Base-by-base conservation (phyloP, 2,329 filamentous ascomycete species). In the Hypoxylon sp. region DNA sequence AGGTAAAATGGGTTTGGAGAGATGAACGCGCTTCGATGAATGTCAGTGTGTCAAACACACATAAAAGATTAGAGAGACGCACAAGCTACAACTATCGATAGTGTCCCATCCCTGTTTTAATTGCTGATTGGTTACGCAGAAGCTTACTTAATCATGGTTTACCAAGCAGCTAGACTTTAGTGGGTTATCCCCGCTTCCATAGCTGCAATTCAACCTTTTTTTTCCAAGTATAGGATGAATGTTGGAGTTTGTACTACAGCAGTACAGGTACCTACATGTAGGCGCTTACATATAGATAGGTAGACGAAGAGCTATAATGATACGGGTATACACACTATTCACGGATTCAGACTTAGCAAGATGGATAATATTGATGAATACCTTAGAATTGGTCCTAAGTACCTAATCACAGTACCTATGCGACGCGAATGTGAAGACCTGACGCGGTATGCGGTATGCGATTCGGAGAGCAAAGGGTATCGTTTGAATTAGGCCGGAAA, bases 391-490 rank as follows among this genome's bases (percentile, higher is more conserved):
- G 25, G 32, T 46, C 53, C 25, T n/a, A 45, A 45, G 25, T 48
- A 11, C 14, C 14, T 14, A 34, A 21, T 19, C 19, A 46, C 5
- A 36, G 36, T 38, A 41, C 14, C 38, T 21, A 49, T 38, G 19
- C 43, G 41, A 28, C 25, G 48, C 28, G 17, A n/a, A 14, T n/a
- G 19, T 30, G 21, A 21, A 46, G 14, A 51, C 19, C n/a, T n/a
- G 32, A n/a, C n/a, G n/a, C n/a, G n/a, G n/a, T n/a, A 28, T 48
- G 32, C 32, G 13, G 19, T 38, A 14, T 38, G 30, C 19, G 43
- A 38, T 59, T 51, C 38, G 43, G 57, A 55, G 32, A 56, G 41
- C 17, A 60, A 69, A 43, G 73, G 73, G 73, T 75, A 77, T 75
- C 74, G 66, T 65, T 65, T 67, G 58, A 52, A 68, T 60, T 63